Evolutionary conservation across 2,329 filamentous ascomycete species (phyloP), one percentile per base, ranked within the genome.

Genomic region (Lecanicillium sp.): DNA sequence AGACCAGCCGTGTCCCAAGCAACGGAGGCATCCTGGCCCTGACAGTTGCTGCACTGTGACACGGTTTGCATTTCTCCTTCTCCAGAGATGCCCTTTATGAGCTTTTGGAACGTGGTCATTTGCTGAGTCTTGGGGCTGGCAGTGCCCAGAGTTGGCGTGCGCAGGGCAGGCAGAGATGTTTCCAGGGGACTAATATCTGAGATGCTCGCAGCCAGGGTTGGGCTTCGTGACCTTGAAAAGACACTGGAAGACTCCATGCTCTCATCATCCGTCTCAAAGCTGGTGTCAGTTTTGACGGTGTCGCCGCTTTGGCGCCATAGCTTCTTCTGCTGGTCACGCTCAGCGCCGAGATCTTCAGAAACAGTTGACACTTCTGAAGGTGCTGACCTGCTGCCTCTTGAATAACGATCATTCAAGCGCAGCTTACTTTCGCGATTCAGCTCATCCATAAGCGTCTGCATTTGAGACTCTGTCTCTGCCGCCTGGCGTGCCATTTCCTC

Each of bases 1-100:
- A 80, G 45, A 37, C 69, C 68, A n/a, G 79, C 77, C 4, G 78
- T 79, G 50, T 81, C 71, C 78, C 78, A 82, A 4, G 78, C 78
- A 28, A 77, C 65, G 46, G 73, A 76, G 11, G 72, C 65, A 37
- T 75, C 71, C 48, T 71, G 69, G 11, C 78, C 77, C 38, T 66
- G 57, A 54, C 79, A 81, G 49, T 79, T 81, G 25, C 56, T 49
- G 48, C 77, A 81, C 39, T 14, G 45, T 44, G 22, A 55, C 52
- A 35, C 53, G 49, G 27, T 54, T 49, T 25, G 49, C 49, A 15
- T 12, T 6, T 46, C 48, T 14, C 45, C 37, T 32, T 64, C 60
- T 11, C 62, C 61, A 2, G 71, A 52, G 5, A 64, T 59, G n/a
- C 61, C 61, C 47, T 60, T 60, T 44, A 66, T 60, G 5, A 67